These are phyloP conservation scores for Orbilia blumenaviensis DNA, from an alignment of 2,329 filamentous ascomycete genomes.

Conservation along the genomic window DNA sequence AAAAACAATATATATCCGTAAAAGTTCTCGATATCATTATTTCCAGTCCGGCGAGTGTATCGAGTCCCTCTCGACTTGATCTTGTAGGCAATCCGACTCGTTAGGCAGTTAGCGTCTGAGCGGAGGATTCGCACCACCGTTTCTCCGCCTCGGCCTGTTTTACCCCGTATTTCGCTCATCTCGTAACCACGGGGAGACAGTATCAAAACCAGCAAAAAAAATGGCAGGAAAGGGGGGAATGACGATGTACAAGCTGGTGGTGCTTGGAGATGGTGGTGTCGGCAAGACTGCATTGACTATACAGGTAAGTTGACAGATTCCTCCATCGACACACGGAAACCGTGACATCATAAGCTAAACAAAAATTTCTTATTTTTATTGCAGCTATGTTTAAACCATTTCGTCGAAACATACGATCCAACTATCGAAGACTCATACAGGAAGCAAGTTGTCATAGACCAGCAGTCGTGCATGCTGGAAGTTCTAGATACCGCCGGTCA, in stretches of 20 bases:
- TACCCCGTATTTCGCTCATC: slow-evolving; percentile 10
- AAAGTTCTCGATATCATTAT: background rate
- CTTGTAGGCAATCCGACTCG: background rate
- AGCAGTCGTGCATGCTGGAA: slow-evolving; percentile 95
- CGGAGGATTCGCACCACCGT: slow-evolving; percentile 32
- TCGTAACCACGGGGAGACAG: background rate
- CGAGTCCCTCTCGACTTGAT: slow-evolving; percentile 13
- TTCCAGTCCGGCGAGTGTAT: background rate
- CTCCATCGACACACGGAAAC: slow-evolving; percentile 31
- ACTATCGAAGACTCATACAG: slow-evolving; percentile 89
- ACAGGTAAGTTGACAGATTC: slow-evolving; percentile 65
- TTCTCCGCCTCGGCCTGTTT: slow-evolving; percentile 17
- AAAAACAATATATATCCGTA: background rate
- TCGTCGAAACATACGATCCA: slow-evolving; percentile 93
- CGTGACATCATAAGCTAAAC: slow-evolving; percentile 39
- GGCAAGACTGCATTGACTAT: slow-evolving; percentile 94
- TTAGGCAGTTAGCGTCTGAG: slow-evolving; percentile 15
- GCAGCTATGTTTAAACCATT: slow-evolving; percentile 94
- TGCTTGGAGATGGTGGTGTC: slow-evolving; percentile 91
- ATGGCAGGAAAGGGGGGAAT: slow-evolving; percentile 69
- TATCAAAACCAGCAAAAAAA: slow-evolving; percentile 20
- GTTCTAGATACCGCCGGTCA: slow-evolving; percentile 97
- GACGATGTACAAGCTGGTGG: slow-evolving; percentile 95
- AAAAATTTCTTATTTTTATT: background rate
- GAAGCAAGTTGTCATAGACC: slow-evolving; percentile 91